Base-by-base conservation (phyloP, 1,284 basidiomycete genomes). In the Trichosporon sp. region DNA sequence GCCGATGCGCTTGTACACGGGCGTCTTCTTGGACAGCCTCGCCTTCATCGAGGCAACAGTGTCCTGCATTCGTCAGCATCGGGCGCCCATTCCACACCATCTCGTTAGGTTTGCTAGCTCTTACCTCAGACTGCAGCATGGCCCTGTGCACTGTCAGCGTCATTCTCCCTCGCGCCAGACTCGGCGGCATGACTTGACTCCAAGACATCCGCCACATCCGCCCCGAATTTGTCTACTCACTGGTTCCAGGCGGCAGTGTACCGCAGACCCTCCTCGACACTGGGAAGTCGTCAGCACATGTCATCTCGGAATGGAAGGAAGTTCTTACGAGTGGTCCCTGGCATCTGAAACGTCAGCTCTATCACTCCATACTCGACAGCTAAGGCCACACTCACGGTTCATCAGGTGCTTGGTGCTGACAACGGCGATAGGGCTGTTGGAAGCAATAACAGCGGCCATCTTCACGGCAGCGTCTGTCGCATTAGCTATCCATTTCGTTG, bases 361-460 rank as follows among this genome's bases (percentile, higher is more conserved):
- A 29, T 27, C 16, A 16, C 16, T 27, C 19, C 25, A 31, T 16
- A 10, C 34, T 36, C 34, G 1, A n/a, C 16, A 21, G 56, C 19
- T 33, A 31, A 27, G 19, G 21, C n/a, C 7, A 9, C 34, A 69
- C 76, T 67, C 58, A 78, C 76, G 73, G 60, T 83, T 81, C 65
- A 86, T 71, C 2, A 95, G 80, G 65, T 86, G 87, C 82, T 96
- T 96, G n/a, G 91, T 90, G 1, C 89, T 87, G 0, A 85, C 72
- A 0, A 92, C 87, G 0, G 92, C 93, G 0, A 96, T 81, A 0
- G 94, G 93, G 36, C 88, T 89, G 81, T 95, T 95, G 52, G 69
- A 66, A 1, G 91, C 89, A 56, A 95, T 90, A 1, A 82, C 71
- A 63, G 81, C 81, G 0, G 90, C 92, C 7, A 89, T 81, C 34